Evolutionary conservation across 2,329 filamentous ascomycete genomes (phyloP).

Genomic region (Hymenoscyphus albidus): DNA sequence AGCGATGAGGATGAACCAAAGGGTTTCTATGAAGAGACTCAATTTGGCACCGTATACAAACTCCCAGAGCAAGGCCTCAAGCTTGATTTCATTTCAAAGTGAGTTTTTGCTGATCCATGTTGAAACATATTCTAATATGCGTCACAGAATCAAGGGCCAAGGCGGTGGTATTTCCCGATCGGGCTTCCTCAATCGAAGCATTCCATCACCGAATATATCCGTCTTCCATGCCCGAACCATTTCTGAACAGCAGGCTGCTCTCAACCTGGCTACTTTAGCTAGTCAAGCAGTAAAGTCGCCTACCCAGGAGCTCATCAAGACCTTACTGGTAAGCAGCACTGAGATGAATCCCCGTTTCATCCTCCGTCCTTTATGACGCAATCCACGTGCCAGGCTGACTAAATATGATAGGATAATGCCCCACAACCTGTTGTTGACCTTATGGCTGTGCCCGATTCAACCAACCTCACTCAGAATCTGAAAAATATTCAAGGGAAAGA

Average conservation of each 20-base stretch:
- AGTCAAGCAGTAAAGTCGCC: constrained; percentile 45
- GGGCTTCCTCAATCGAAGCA: constrained; percentile 4
- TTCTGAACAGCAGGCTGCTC: constrained; percentile 61
- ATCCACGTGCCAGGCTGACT: constrained; percentile 24
- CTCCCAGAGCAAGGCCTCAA: constrained; percentile 62
- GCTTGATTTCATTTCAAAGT: constrained; percentile 67
- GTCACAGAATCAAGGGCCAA: constrained; percentile 22
- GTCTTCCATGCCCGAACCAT: constrained; percentile 34
- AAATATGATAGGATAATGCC: constrained; percentile 38
- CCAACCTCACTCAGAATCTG: constrained; percentile 8
- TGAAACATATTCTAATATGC: constrained; percentile 15
- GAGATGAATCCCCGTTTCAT: constrained; percentile 10
- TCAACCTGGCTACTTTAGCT: constrained; percentile 58
- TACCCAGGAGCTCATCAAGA: constrained; percentile 48
- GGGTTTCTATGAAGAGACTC: constrained; percentile 54
- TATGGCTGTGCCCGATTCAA: constrained; percentile 33
- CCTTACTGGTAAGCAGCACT: constrained; percentile 55
- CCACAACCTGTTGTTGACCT: constrained; percentile 39
- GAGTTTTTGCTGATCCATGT: constrained; percentile 32
- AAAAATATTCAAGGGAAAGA: constrained; percentile 17
- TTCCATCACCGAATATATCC: constrained; percentile 18
- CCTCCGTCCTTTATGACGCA: constrained; percentile 27
- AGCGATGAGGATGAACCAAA: constrained; percentile 47
- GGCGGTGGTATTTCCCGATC: constrained; percentile 13
- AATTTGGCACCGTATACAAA: constrained; percentile 62